phyloP scores from a whole-genome alignment of 441 rosid genomes.

The Isatis lusitanica region DNA sequence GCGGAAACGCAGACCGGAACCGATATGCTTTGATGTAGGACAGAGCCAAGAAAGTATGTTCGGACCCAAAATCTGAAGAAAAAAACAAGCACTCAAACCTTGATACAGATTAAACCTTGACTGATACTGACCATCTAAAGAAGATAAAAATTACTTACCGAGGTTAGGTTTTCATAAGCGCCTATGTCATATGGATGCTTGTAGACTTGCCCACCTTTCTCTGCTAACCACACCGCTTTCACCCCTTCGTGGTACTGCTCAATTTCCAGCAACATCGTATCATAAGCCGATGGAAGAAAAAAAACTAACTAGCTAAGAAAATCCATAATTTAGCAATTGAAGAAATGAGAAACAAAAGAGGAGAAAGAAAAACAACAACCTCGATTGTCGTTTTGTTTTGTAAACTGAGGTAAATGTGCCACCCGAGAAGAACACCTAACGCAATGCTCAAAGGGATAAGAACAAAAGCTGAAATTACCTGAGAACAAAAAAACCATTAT shows the following conservation, averaged over 20 bases:
- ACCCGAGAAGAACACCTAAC: conserved; percentile 71
- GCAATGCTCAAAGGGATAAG: conserved; percentile 65
- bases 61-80: conserved; percentile 76
- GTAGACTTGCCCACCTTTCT: conserved; percentile 78
- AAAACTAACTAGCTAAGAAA: not conserved
- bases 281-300: conserved; percentile 1
- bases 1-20: conserved; percentile 72
- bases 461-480: conserved; percentile 77
- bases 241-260: conserved; percentile 90
- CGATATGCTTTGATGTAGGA: conserved; percentile 60
- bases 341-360: not conserved
- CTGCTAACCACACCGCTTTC: conserved; percentile 93
- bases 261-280: conserved; percentile 9
- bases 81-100: not conserved
- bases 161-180: conserved; percentile 64
- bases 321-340: conserved; percentile 2
- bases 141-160: conserved; percentile 41
- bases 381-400: conserved; percentile 91
- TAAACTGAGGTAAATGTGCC: conserved; percentile 83
- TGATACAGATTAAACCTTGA: not conserved
- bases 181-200: conserved; percentile 90
- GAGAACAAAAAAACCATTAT: conserved; percentile 27
- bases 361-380: conserved; percentile 31
- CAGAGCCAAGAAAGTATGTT: conserved; percentile 75
- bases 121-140: conserved; percentile 1